Evolutionary conservation across 2,329 filamentous ascomycete species (phyloP), one percentile per base, ranked within the genome.

Genomic region (Talaromyces marneffei): DNA sequence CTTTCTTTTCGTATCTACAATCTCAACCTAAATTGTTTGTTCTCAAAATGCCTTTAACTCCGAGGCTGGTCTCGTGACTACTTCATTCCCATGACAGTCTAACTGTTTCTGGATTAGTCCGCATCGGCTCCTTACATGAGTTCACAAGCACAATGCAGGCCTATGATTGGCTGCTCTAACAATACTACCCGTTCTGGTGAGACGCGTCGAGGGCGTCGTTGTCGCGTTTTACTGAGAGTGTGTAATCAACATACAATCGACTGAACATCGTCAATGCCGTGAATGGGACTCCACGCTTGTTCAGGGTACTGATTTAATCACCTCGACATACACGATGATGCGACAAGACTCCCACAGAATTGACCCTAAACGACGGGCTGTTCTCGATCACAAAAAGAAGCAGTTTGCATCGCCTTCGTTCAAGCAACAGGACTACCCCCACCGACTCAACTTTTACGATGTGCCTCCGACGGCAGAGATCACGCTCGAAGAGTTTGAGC

Each of bases 401-500:
- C 92, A 96, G 74, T 97, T 97, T 72, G 89, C 89, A 61, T 82
- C 86, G 20, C 85, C 91, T 18, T 80, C 83, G 60, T 96, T 87
- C 80, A 87, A 90, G 74, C 86, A 91, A 66, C 83, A 88, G 61
- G 82, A 88, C 46, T 99, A 97, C 73, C 86, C 88, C 14, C 83
- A 93, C 75, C 88, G 92, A 61, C 84, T 99, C 70, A 99, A 95
- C 80, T 93, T 97, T 77, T 99, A 99, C 78, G 80, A 86, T 46
- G 83, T 88, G 27, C 90, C 94, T 50, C 94, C 94, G 0, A 97
- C 92, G 0, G 89, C 90, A 53, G 94, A 99, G 72, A 94, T 99
- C 68, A 96, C 91, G 0, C 86, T 99, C 44, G 94, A 99, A 72
- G 88, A 99, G 73, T 99, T 99, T 70, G 94, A 99, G 74, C 92